Percentiles rank a stretch among this genome's conserved stretches.
Conservation (phyloP, 2,329 filamentous ascomycete genomes). For the Fusarium napiforme region DNA sequence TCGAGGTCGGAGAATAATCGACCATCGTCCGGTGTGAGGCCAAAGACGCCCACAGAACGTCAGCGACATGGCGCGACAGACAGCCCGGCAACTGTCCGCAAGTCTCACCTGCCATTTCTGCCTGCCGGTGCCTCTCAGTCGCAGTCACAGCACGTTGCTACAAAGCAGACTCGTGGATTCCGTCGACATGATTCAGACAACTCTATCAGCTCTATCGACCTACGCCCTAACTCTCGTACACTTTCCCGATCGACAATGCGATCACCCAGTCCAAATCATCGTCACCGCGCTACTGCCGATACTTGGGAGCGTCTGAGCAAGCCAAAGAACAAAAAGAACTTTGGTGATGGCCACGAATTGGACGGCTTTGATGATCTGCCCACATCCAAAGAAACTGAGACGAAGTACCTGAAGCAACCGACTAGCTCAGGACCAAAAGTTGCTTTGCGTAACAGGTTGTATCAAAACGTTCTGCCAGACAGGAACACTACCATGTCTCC, state of each 20-base stretch:
- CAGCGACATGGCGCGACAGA: conserved; percentile 59
- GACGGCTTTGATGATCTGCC: conserved; percentile 95
- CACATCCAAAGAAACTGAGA: conserved; percentile 84
- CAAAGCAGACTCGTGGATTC: conserved; percentile 76
- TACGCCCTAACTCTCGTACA: conserved; percentile 66
- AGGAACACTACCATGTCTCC: conserved; percentile 65
- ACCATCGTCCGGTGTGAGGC: conserved; percentile 65
- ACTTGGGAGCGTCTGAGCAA: conserved; percentile 76
- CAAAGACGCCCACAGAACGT: conserved; percentile 78
- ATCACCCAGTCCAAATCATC: conserved; percentile 67
- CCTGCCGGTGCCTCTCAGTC: conserved; percentile 78
- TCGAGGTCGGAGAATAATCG: conserved; percentile 66
- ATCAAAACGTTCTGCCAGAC: conserved; percentile 66
- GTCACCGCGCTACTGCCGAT: conserved; percentile 58
- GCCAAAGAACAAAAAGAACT: conserved; percentile 68
- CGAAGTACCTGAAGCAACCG: conserved; percentile 84
- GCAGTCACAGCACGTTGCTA: conserved; percentile 81
- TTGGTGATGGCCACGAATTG: conserved; percentile 91
- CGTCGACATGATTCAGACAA: conserved; percentile 86
- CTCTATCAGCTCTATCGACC: conserved; percentile 66
- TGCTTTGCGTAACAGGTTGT: conserved; percentile 65
- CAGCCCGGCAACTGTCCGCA: conserved; percentile 64
- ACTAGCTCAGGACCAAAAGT: conserved; percentile 75
- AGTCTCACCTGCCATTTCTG: conserved; percentile 77
- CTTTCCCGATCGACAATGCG: conserved; percentile 68